A percentile compares a stretch with the other conserved stretches of the same genome.
phyloP scores from a whole-genome alignment of 2,329 filamentous ascomycete species.

The Penicillium sp. region DNA sequence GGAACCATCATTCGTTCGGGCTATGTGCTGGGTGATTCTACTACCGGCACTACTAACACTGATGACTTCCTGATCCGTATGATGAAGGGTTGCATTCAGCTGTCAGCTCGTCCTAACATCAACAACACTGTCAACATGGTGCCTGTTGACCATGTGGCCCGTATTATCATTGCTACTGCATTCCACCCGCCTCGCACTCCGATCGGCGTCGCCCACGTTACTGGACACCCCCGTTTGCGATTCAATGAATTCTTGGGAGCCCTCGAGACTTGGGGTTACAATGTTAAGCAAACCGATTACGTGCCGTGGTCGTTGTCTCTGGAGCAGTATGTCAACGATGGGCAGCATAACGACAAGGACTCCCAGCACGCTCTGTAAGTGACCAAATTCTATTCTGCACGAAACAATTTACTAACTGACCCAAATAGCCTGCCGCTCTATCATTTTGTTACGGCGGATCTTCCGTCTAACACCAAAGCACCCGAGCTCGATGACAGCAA shows the following conservation, averaged over 20 bases:
- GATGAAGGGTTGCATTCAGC: conserved; percentile 81
- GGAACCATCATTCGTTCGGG: conserved; percentile 78
- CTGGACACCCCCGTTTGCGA: conserved; percentile 71
- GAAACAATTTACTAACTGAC: neutral
- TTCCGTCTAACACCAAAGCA: conserved; percentile 67
- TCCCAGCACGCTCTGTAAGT: conserved; percentile 62
- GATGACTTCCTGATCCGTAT: conserved; percentile 90
- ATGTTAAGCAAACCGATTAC: conserved; percentile 65
- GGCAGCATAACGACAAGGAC: conserved; percentile 56
- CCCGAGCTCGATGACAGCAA: conserved; percentile 73
- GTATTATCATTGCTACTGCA: conserved; percentile 72
- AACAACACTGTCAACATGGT: conserved; percentile 86
- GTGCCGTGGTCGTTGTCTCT: conserved; percentile 65
- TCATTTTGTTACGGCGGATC: conserved; percentile 67
- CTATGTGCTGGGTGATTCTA: conserved; percentile 63
- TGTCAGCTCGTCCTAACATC: conserved; percentile 70
- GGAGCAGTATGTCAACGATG: conserved; percentile 63
- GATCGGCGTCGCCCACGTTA: conserved; percentile 70
- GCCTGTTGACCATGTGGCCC: conserved; percentile 77
- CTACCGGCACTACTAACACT: conserved; percentile 63
- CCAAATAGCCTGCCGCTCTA: conserved; percentile 61
- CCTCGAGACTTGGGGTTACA: conserved; percentile 70
- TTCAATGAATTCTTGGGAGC: conserved; percentile 74
- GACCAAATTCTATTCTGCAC: neutral
- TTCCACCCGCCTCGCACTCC: conserved; percentile 59